Conservation (phyloP, 257 asterid genomes). For the Fraxinus pennsylvanica region DNA sequence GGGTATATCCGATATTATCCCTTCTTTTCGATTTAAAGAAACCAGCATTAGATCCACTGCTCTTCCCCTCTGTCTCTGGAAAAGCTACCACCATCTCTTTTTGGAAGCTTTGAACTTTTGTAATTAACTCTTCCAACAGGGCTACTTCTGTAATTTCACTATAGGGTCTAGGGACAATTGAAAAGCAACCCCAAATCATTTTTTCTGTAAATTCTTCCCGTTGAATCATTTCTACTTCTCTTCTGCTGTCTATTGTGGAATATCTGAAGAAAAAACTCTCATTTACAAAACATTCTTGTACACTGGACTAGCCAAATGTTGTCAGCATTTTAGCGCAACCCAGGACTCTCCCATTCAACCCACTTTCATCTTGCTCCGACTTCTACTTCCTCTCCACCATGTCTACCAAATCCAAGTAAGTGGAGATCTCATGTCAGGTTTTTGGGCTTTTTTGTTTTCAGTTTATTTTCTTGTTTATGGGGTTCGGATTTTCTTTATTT, state of each 20-base stretch:
- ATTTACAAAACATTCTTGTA: background rate
- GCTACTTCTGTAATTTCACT: slow-evolving; percentile 24
- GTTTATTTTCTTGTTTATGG: slow-evolving; percentile 3
- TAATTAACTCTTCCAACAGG: slow-evolving; percentile 11
- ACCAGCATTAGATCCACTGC: slow-evolving; percentile 4
- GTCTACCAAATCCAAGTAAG: slow-evolving; percentile 85
- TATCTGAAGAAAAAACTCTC: background rate
- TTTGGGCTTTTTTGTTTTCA: slow-evolving; percentile 34
- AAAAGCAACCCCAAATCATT: slow-evolving; percentile 11
- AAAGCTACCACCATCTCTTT: slow-evolving; percentile 28
- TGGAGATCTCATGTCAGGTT: slow-evolving; percentile 44
- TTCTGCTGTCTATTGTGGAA: slow-evolving; percentile 8
- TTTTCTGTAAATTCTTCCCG: slow-evolving; percentile 22
- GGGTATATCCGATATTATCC: slow-evolving; percentile 4
- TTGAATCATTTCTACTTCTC: slow-evolving; percentile 24
- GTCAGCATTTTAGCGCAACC: slow-evolving; percentile 32
- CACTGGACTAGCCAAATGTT: slow-evolving; percentile 16
- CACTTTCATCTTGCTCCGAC: slow-evolving; percentile 16
- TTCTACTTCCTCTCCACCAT: slow-evolving; percentile 33
- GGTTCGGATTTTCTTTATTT: background rate
- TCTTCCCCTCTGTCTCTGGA: slow-evolving; percentile 25
- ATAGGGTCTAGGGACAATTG: background rate
- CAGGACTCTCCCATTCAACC: slow-evolving; percentile 6
- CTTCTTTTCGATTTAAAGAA: slow-evolving; percentile 18
- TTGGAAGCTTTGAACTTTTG: background rate